Evolutionary conservation across 1,284 basidiomycete genomes (phyloP).

Genomic region (Lentinula novae-zelandiae): DNA sequence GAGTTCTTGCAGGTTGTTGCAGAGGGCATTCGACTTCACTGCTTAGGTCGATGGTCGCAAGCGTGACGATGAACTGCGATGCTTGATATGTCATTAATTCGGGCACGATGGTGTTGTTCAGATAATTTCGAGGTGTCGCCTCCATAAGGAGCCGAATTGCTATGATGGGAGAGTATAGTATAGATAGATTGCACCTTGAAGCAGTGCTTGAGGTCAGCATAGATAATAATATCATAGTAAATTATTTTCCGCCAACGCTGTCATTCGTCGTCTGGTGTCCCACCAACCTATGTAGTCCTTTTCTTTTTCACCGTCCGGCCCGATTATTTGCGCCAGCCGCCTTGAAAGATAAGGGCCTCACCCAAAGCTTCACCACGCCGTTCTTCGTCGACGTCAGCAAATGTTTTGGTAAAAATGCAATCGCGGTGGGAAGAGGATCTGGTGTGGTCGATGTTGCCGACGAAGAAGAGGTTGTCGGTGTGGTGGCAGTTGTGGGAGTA

Average conservation of each 20-base stretch:
- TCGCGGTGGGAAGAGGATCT: slow-evolving; percentile 50
- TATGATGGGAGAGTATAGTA: too few species aligned
- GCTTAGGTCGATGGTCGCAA: too few species aligned
- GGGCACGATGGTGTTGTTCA: too few species aligned
- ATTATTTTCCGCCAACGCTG: not conserved
- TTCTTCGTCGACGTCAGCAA: slow-evolving; percentile 74
- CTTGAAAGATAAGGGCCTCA: slow-evolving; percentile 54
- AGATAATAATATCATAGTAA: too few species aligned
- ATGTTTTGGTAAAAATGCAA: slow-evolving; percentile 70
- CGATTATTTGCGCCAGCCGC: not conserved
- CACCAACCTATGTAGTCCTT: too few species aligned
- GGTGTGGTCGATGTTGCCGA: not conserved
- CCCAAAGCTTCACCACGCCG: slow-evolving; percentile 81
- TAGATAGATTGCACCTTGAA: too few species aligned
- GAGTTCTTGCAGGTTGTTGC: not conserved
- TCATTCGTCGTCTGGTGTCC: not conserved
- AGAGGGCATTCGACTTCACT: not conserved
- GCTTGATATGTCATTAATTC: too few species aligned
- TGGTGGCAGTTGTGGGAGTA: not conserved
- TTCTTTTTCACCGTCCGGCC: not conserved
- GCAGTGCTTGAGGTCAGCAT: too few species aligned
- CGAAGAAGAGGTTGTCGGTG: not conserved
- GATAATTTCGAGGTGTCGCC: too few species aligned
- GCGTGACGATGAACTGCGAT: too few species aligned
- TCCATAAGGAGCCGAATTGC: too few species aligned